A percentile compares a stretch with the other conserved stretches of the same genome.
Evolutionary conservation across 805 yeast species (phyloP).

Genomic region (Wickerhamomyces kurtzmanii): DNA sequence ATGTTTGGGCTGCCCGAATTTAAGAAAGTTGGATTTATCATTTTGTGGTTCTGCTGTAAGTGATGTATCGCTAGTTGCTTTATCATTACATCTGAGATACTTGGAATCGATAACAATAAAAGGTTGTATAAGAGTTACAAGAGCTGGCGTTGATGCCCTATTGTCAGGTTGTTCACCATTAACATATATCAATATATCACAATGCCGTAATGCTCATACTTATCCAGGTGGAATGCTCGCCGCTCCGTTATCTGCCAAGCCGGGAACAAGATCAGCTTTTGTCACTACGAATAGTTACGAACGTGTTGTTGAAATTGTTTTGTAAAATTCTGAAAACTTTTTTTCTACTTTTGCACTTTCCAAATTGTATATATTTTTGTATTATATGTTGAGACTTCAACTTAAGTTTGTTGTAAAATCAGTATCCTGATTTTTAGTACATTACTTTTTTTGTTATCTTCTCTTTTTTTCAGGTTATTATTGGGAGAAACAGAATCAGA

Average conservation of each 20-base stretch:
- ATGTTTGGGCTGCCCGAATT: constrained; percentile 52
- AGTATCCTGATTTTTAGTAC: too few species aligned
- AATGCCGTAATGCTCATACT: constrained; percentile 59
- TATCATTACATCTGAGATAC: constrained; percentile 42
- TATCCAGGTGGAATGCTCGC: constrained; percentile 56
- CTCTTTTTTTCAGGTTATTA: too few species aligned
- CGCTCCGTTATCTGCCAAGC: constrained; percentile 37
- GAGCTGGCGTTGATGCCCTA: constrained; percentile 67
- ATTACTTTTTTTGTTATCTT: too few species aligned
- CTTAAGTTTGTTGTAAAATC: too few species aligned
- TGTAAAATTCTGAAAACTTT: too few species aligned
- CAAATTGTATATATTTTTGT: too few species aligned
- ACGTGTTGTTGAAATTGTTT: constrained; percentile 47
- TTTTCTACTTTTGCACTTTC: too few species aligned
- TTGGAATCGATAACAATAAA: constrained; percentile 41
- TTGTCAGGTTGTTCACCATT: constrained; percentile 46
- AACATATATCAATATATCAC: constrained; percentile 49
- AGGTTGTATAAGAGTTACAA: constrained; percentile 70
- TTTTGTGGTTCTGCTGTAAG: constrained; percentile 78
- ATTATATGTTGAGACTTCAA: too few species aligned
- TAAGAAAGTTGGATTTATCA: constrained; percentile 46
- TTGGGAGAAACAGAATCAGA: too few species aligned
- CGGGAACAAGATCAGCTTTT: constrained; percentile 46
- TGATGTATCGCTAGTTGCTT: constrained; percentile 53
- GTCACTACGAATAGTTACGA: constrained; percentile 41